Evolutionary conservation across 495 filamentous ascomycete genomes (phyloP), one percentile per base, ranked within the genome.

Genomic region (Aspergillus mulundensis): DNA sequence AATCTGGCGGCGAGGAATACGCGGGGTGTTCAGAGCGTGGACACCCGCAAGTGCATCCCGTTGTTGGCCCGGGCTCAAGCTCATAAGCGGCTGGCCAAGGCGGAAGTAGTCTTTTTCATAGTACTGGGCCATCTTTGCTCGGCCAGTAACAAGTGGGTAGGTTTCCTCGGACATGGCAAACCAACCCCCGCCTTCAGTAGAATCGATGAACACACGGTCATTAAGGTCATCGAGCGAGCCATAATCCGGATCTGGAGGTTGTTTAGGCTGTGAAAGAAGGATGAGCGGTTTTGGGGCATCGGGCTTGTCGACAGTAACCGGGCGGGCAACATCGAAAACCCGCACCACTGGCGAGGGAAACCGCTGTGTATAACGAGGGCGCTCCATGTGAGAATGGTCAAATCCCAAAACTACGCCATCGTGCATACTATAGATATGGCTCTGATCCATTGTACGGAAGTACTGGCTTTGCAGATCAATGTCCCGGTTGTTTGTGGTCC

Each of bases 401-500:
- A 91, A 86, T 1, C 89, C 90, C 58, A 94, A 83, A 7, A 96
- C 82, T 20, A 81, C 80, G n/a, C 94, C 94, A 69, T 97, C 89
- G 58, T 90, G 89, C 65, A 87, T 84, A 50, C 87, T 87, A 62
- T 92, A 91, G 21, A 97, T 84, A 70, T 97, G 96, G 40, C 86
- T 89, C 54, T 87, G 84, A 68, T 97, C 94, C 76, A 90, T 88
- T 10, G 90, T 89, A 3, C 71, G 71, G 20, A 74, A 75, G 61
- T 97, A 91, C 59, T 97, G 90, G 41, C 81, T 84, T 58, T 88
- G 83, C 15, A 98, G 84, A 69, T 98, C 94, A 53, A 81, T 82
- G 64, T 98, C 93, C 41, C 85, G 88, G 46, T 88, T 95, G 68
- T 98, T 98, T 10, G 92, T 89, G 0, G 84, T 87, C 94, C 94